phyloP scores from a whole-genome alignment of 2,329 filamentous ascomycete genomes.

The Trichophyton simii region DNA sequence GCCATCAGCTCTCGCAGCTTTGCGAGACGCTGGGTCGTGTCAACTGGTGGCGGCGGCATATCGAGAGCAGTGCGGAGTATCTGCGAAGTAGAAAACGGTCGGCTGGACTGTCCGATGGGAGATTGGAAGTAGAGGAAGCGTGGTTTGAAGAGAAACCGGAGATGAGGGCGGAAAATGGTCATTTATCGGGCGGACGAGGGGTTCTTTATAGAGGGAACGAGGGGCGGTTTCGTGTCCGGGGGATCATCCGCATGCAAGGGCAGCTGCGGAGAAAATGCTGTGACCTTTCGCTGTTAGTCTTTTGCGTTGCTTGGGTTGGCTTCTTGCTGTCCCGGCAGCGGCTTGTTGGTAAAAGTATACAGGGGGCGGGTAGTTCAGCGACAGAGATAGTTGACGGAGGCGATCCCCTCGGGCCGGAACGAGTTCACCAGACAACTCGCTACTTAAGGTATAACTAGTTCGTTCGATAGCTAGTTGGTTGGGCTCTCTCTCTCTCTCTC shows the following conservation, averaged over 20 bases:
- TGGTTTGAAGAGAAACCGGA: constrained; percentile 5
- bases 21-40: constrained; percentile 64
- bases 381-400: neutral
- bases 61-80: constrained; percentile 32
- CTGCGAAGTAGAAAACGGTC: constrained; percentile 29
- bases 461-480: no score
- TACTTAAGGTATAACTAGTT: no score
- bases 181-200: constrained; percentile 17
- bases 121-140: neutral
- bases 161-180: constrained; percentile 11
- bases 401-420: neutral
- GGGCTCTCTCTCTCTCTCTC: no score
- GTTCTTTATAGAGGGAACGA: constrained; percentile 19
- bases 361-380: neutral
- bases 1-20: constrained; percentile 76
- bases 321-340: neutral
- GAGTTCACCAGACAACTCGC: no score
- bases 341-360: neutral
- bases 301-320: neutral
- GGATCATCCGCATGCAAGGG: constrained; percentile 7
- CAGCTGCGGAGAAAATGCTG: neutral
- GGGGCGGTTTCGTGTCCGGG: constrained; percentile 5
- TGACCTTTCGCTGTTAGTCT: neutral
- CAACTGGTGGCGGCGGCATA: constrained; percentile 55
- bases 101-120: constrained; percentile 18